Evolutionary conservation across 1,284 basidiomycete genomes (phyloP).

Genomic region (Afroboletus lepidellus): DNA sequence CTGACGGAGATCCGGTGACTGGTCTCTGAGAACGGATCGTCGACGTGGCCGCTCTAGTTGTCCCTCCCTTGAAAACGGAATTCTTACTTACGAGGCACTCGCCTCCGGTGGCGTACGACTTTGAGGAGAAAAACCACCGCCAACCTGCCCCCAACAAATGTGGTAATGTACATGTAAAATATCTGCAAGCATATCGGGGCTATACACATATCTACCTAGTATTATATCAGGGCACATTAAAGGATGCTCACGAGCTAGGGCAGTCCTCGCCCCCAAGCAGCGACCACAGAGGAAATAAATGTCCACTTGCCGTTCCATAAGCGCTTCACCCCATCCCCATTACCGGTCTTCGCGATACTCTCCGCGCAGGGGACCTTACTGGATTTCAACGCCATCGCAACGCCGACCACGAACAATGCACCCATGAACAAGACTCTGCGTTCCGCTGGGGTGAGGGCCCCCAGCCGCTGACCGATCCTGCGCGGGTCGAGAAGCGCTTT

Average conservation of each 20-base stretch:
- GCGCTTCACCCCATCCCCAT: conserved; percentile 25
- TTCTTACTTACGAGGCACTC: too few relatives aligned
- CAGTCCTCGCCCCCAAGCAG: conserved; percentile 29
- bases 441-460: conserved; percentile 36
- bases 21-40: too few relatives aligned
- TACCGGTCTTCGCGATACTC: conserved; percentile 14
- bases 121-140: too few relatives aligned
- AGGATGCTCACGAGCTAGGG: conserved; percentile 12
- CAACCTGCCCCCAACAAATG: too few relatives aligned
- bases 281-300: conserved; percentile 24
- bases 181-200: too few relatives aligned
- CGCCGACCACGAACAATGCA: conserved; percentile 62
- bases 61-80: too few relatives aligned
- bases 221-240: background rate
- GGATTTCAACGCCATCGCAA: conserved; percentile 56
- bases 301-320: conserved; percentile 28
- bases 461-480: conserved; percentile 21
- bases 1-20: too few relatives aligned
- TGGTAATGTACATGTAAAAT: too few relatives aligned
- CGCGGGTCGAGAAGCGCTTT: conserved; percentile 30
- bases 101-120: too few relatives aligned
- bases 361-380: conserved; percentile 18
- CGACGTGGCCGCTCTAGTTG: too few relatives aligned
- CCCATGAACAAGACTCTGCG: conserved; percentile 55
- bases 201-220: background rate